Percentiles rank a stretch among this genome's conserved stretches.
These are phyloP conservation scores for Cyathus striatus DNA, from an alignment of 768 basidiomycete species.

Conservation along the genomic window DNA sequence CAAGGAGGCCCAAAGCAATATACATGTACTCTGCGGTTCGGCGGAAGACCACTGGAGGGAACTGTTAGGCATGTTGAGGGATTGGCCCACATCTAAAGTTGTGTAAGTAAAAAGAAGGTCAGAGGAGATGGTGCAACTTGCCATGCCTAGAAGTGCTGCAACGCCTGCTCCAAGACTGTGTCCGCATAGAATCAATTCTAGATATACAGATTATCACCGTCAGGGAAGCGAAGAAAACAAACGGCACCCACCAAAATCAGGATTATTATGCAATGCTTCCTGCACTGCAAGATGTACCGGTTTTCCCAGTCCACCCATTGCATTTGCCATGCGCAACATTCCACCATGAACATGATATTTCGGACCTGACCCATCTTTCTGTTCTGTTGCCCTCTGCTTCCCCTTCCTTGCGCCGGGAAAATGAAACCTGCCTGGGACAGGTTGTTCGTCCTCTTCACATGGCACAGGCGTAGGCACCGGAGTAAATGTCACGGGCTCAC, in stretches of 20 bases:
- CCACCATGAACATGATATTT: constrained; percentile 72
- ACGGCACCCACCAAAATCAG: constrained; percentile 57
- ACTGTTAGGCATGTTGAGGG: constrained; percentile 70
- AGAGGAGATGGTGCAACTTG: constrained; percentile 25
- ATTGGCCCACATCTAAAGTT: constrained; percentile 76
- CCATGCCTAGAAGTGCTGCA: constrained; percentile 68
- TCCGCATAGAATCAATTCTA: constrained; percentile 73
- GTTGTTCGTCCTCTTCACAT: constrained; percentile 23
- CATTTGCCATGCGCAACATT: constrained; percentile 73
- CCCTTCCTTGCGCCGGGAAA: constrained; percentile 25
- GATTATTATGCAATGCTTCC: constrained; percentile 63
- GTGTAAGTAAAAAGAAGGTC: constrained; percentile 1
- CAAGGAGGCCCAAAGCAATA: constrained; percentile 82
- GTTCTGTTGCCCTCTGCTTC: constrained; percentile 2
- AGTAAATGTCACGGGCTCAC: constrained; percentile 65
- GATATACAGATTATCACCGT: background rate
- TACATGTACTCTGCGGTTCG: constrained; percentile 59
- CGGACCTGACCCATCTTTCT: constrained; percentile 3
- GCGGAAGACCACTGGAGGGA: constrained; percentile 64
- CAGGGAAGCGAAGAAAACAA: background rate
- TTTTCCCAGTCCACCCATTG: constrained; percentile 72
- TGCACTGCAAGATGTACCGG: constrained; percentile 74
- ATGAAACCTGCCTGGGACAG: constrained; percentile 29
- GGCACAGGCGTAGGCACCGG: constrained; percentile 36
- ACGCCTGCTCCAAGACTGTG: constrained; percentile 86